Evolutionary conservation across 495 filamentous ascomycete genomes (phyloP), one percentile per base, ranked within the genome.

Genomic region (Echria macrotheca): DNA sequence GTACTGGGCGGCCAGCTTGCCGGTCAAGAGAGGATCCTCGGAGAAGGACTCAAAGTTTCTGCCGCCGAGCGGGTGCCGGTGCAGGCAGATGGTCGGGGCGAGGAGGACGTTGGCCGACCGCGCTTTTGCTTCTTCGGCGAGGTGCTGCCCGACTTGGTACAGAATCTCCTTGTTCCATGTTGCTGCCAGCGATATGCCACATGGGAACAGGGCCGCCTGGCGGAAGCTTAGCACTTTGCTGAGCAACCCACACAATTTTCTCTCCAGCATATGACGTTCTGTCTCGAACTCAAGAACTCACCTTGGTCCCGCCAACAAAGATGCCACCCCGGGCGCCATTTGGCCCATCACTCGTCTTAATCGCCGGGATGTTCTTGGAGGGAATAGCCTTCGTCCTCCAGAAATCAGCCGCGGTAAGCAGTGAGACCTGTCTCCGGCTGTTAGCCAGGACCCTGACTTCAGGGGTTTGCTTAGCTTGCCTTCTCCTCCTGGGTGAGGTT

Each of bases 1-100:
- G 46, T 87, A 82, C 58, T 82, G 71, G 3, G 85, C 81, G 23
- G 87, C 84, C 53, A 91, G 69, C 48, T 80, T 85, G 6, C 89
- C 89, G 0, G 87, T 85, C 3, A 95, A 72, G 12, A 83, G 71
- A 9, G 87, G 88, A 54, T 93, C 89, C 61, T 93, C 88, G 4
- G 86, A 87, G 63, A 90, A 91, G 0, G 85, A 88, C 67, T 94
- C 89, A 50, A 91, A 95, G 46, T 88, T 88, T 42, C 89, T 77
- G 5, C 89, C 88, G 9, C 88, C 87, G 0, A 94, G 71, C 2
- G 89, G 89, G 15, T 84, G 84, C 11, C 89, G 78, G 55, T 93
- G 89, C 65, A 87, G 84, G 64, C 87, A 90, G 50, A 90, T 83
- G 5, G 87, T 91, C 8, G 87, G 87, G 2, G 85, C 87, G 7